phyloP scores from a whole-genome alignment of 2,329 filamentous ascomycete species.

The Lasiodiplodia sp. region DNA sequence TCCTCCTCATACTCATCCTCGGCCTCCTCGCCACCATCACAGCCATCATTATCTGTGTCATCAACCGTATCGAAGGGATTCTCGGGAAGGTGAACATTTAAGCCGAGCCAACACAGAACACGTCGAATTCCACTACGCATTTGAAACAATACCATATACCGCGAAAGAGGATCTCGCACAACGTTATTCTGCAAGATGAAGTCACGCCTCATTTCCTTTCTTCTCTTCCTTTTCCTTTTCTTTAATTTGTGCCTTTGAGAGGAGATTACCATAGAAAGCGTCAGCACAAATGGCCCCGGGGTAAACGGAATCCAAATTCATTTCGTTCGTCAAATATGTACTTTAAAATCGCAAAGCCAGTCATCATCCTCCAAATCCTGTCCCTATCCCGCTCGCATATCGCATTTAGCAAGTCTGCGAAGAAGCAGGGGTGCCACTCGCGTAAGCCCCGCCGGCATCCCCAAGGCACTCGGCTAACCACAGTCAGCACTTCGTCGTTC shows the following conservation, averaged over 20 bases:
- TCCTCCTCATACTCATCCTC: neutral
- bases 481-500: neutral
- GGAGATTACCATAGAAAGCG: neutral
- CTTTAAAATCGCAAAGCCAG: neutral
- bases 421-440: slow-evolving; percentile 15
- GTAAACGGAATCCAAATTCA: neutral
- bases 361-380: too few relatives aligned
- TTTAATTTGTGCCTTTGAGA: neutral
- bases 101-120: neutral
- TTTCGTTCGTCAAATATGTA: slow-evolving; percentile 5
- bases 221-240: neutral
- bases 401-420: slow-evolving; percentile 8
- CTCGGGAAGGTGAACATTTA: neutral
- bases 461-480: slow-evolving; percentile 42
- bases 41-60: neutral
- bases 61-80: neutral
- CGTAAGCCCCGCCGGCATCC: slow-evolving; percentile 40
- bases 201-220: neutral
- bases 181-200: neutral
- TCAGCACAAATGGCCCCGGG: neutral
- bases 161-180: neutral
- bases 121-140: neutral
- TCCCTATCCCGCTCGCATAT: too few relatives aligned
- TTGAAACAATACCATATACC: neutral
- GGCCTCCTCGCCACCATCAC: slow-evolving; percentile 9